Evolutionary conservation across 495 filamentous ascomycete genomes (phyloP).

Genomic region (Neurospora sp.): DNA sequence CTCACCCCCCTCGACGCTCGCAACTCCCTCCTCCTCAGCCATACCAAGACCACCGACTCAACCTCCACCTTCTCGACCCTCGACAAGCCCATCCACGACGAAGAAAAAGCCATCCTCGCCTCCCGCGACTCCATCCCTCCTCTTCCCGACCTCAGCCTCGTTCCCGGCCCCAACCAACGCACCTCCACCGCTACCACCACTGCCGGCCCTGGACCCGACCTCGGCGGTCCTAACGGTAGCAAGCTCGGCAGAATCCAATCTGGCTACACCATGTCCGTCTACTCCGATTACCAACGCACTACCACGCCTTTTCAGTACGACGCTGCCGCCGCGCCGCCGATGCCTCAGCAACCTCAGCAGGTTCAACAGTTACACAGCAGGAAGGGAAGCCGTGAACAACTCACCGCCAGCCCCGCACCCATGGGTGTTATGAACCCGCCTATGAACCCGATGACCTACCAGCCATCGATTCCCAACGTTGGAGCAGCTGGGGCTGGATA

Average conservation of each 20-base stretch:
- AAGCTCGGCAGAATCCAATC: not conserved
- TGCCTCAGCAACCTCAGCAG: not conserved
- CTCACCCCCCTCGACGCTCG: slow-evolving; percentile 85
- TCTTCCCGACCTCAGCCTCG: not conserved
- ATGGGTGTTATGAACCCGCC: not conserved
- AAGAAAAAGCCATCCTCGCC: slow-evolving; percentile 8
- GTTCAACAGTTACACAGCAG: not conserved
- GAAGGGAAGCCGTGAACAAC: not conserved
- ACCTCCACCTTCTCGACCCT: slow-evolving; percentile 22
- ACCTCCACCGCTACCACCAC: not conserved
- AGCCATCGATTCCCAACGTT: not conserved
- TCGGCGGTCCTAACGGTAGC: not conserved
- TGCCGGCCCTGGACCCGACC: no score
- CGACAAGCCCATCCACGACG: slow-evolving; percentile 19
- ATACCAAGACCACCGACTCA: slow-evolving; percentile 14
- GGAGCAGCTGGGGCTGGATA: not conserved
- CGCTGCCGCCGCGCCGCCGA: not conserved
- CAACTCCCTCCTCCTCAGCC: slow-evolving; percentile 72
- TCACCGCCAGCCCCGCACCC: not conserved
- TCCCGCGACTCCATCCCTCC: not conserved
- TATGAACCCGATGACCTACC: not conserved
- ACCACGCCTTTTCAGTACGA: not conserved
- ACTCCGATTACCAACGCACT: not conserved
- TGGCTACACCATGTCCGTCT: not conserved
- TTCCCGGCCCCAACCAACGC: not conserved